Conservation (phyloP, 371 early-diverging fungal species). For the Ordospora pajunii region DNA sequence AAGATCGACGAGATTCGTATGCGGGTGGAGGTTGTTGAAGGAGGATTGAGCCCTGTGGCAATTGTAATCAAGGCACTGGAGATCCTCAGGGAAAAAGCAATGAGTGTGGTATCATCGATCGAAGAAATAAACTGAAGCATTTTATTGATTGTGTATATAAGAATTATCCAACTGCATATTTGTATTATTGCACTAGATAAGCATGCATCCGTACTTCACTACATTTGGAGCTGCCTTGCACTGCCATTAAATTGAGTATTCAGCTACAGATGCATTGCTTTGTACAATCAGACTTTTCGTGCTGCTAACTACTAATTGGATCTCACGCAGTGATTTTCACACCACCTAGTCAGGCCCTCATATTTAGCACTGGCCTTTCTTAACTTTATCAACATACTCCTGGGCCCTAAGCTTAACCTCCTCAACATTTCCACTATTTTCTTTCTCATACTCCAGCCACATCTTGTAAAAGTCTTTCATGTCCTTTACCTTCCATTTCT, state of each 20-base stretch:
- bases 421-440: constrained; percentile 38
- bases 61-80: constrained; percentile 42
- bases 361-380: background rate
- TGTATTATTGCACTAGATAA: background rate
- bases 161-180: background rate
- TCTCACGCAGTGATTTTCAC: too few relatives aligned
- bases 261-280: background rate
- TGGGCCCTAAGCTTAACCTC: constrained; percentile 38
- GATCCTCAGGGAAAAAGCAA: constrained; percentile 47
- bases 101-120: background rate
- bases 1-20: constrained; percentile 46
- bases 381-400: constrained; percentile 27
- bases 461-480: constrained; percentile 38
- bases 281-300: background rate
- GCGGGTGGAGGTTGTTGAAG: constrained; percentile 58
- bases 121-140: background rate
- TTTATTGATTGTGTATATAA: background rate
- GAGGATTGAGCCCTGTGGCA: constrained; percentile 48
- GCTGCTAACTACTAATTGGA: too few relatives aligned
- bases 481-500: constrained; percentile 22
- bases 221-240: too few relatives aligned
- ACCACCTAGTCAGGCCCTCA: too few relatives aligned
- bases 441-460: constrained; percentile 47
- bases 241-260: too few relatives aligned
- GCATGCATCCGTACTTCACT: background rate